Evolutionary conservation across 345 rosid genomes (phyloP).

Genomic region (Mercurialis annua): DNA sequence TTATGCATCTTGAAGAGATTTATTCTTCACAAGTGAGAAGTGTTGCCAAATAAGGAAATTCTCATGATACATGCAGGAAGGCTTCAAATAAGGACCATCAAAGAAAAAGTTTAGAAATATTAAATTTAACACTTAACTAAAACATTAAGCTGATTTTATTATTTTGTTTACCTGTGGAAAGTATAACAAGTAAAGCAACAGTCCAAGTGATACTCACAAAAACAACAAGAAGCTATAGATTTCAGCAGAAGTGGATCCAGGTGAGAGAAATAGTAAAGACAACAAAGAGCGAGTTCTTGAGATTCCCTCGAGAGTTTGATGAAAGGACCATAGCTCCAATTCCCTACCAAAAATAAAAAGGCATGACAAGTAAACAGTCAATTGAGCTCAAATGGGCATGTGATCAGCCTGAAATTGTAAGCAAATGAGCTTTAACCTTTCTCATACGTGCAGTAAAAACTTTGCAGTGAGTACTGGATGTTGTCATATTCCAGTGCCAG

Average conservation of each 20-base stretch:
- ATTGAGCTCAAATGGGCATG: slow-evolving; percentile 2
- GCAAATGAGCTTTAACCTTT: slow-evolving; percentile 40
- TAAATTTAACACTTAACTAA: not conserved
- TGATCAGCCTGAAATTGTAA: slow-evolving; percentile 6
- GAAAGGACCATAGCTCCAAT: slow-evolving; percentile 62
- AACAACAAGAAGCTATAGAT: slow-evolving; percentile 62
- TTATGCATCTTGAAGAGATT: not conserved
- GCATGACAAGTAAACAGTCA: slow-evolving; percentile 6
- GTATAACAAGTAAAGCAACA: not conserved
- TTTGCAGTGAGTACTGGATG: slow-evolving; percentile 41
- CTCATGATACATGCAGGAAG: not conserved
- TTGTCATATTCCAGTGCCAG: slow-evolving; percentile 49
- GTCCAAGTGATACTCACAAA: slow-evolving; percentile 43
- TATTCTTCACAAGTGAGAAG: not conserved
- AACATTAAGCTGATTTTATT: not conserved
- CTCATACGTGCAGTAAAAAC: slow-evolving; percentile 48
- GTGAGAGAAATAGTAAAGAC: slow-evolving; percentile 63
- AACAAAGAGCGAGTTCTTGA: slow-evolving; percentile 61
- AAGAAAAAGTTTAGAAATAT: not conserved
- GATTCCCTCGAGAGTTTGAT: slow-evolving; percentile 52
- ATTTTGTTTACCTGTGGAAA: not conserved
- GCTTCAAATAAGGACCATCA: not conserved
- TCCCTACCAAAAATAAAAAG: slow-evolving; percentile 40
- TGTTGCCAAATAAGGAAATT: not conserved
- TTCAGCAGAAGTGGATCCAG: slow-evolving; percentile 48